phyloP scores from a whole-genome alignment of 345 rosid species.

The Eutrema yunnanense region DNA sequence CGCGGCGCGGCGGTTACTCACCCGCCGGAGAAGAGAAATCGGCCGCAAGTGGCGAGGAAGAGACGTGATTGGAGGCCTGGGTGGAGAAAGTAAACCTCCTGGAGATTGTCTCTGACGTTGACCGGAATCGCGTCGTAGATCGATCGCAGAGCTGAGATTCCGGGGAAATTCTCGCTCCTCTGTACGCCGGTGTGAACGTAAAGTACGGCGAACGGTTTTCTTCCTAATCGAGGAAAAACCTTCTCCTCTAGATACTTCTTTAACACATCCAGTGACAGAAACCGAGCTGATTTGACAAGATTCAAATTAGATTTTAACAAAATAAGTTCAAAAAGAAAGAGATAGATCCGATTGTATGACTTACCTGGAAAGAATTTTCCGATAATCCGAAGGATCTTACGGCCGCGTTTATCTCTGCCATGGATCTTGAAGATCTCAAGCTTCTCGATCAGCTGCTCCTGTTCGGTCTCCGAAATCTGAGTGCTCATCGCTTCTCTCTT shows the following conservation, averaged over 20 bases:
- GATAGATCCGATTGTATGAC: not conserved
- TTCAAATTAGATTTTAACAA: not conserved
- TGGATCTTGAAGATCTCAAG: constrained; percentile 63
- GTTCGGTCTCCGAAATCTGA: constrained; percentile 37
- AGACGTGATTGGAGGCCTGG: constrained; percentile 68
- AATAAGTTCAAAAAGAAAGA: not conserved
- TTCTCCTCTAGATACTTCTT: constrained; percentile 49
- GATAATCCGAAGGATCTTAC: constrained; percentile 50
- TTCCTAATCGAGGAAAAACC: constrained; percentile 47
- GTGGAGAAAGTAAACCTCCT: constrained; percentile 61
- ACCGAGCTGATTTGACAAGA: constrained; percentile 36
- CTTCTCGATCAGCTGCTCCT: constrained; percentile 41
- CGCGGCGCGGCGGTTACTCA: constrained; percentile 5
- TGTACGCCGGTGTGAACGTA: constrained; percentile 71
- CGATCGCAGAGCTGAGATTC: constrained; percentile 59
- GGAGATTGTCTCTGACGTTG: constrained; percentile 51
- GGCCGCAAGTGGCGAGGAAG: constrained; percentile 73
- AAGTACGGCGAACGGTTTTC: constrained; percentile 50
- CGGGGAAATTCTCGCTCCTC: constrained; percentile 61
- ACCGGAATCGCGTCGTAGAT: constrained; percentile 63
- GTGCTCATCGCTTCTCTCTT: constrained; percentile 9
- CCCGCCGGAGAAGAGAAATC: constrained; percentile 68
- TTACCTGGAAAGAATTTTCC: constrained; percentile 67
- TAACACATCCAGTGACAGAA: constrained; percentile 40
- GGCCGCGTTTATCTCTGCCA: constrained; percentile 68